phyloP scores from a whole-genome alignment of 2,329 filamentous ascomycete genomes.

The Verticillium klebahnii region DNA sequence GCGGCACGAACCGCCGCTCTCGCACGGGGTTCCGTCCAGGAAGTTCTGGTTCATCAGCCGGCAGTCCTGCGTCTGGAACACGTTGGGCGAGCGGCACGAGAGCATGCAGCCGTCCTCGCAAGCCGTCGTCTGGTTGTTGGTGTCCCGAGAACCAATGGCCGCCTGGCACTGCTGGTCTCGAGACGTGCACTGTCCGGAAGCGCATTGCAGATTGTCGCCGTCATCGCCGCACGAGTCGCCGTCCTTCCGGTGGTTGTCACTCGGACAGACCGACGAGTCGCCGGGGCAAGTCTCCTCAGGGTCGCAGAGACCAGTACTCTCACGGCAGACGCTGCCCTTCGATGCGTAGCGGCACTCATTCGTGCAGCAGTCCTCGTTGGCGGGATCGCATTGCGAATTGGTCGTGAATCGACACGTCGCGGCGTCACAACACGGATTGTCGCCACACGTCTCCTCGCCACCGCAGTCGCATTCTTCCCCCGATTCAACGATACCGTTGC shows the following conservation, averaged over 20 bases:
- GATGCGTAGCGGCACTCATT: slow-evolving; percentile 61
- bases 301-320: slow-evolving; percentile 77
- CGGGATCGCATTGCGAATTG: slow-evolving; percentile 71
- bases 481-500: slow-evolving; percentile 87
- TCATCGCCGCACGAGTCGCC: slow-evolving; percentile 64
- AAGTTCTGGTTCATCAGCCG: slow-evolving; percentile 78
- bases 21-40: slow-evolving; percentile 83
- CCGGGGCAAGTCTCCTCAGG: slow-evolving; percentile 81
- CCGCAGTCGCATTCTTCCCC: slow-evolving; percentile 97
- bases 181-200: slow-evolving; percentile 91
- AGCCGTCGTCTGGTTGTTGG: slow-evolving; percentile 72
- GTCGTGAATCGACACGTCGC: slow-evolving; percentile 79
- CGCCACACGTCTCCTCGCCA: slow-evolving; percentile 63
- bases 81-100: slow-evolving; percentile 63
- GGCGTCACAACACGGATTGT: slow-evolving; percentile 79
- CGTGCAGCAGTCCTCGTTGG: slow-evolving; percentile 79
- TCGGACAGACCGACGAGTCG: slow-evolving; percentile 65
- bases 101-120: slow-evolving; percentile 74
- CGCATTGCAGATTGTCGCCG: slow-evolving; percentile 66
- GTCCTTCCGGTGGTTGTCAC: slow-evolving; percentile 64
- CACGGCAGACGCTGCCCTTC: slow-evolving; percentile 70
- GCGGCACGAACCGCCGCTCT: slow-evolving; percentile 70
- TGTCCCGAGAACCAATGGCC: slow-evolving; percentile 70
- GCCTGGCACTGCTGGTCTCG: slow-evolving; percentile 85
- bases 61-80: slow-evolving; percentile 60